Conservation (phyloP, 805 yeast species). For the Pichia phayaonensis region DNA sequence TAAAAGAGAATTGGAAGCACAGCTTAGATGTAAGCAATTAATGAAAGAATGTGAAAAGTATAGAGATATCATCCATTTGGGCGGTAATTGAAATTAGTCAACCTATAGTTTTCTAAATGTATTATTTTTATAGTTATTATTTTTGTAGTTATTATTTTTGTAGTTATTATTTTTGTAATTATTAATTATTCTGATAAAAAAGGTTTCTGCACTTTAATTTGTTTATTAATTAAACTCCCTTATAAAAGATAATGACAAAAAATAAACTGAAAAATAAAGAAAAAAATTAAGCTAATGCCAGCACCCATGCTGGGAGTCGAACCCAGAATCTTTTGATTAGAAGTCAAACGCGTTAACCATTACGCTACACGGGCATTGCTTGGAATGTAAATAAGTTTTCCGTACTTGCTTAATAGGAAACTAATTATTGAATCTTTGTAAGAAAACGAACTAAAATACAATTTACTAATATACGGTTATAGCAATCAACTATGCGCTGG, state of each 20-base stretch:
- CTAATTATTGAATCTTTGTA: too few relatives aligned
- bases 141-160: too few relatives aligned
- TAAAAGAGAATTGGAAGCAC: constrained; percentile 37
- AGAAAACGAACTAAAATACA: too few relatives aligned
- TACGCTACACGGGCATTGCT: constrained; percentile 49
- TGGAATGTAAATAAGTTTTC: too few relatives aligned
- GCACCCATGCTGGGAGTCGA: constrained; percentile 48
- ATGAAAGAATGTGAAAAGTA: constrained; percentile 51
- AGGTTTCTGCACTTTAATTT: not conserved
- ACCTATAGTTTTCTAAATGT: not conserved
- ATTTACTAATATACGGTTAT: too few relatives aligned
- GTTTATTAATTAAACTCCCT: too few relatives aligned
- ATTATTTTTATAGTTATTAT: too few relatives aligned
- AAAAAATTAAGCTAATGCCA: constrained; percentile 15
- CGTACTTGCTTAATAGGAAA: too few relatives aligned
- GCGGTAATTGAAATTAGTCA: not conserved
- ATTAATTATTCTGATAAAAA: too few relatives aligned
- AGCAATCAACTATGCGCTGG: too few relatives aligned
- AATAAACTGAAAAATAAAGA: not conserved
- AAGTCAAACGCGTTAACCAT: constrained; percentile 63
- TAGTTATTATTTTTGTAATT: too few relatives aligned
- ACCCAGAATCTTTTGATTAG: constrained; percentile 61
- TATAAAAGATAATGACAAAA: not conserved
- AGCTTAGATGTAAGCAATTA: constrained; percentile 35
- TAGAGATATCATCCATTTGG: constrained; percentile 31